Percentiles rank a stretch among this genome's conserved stretches.
Evolutionary conservation across 768 basidiomycete genomes (phyloP).

Genomic region (Lenzites betulinus): DNA sequence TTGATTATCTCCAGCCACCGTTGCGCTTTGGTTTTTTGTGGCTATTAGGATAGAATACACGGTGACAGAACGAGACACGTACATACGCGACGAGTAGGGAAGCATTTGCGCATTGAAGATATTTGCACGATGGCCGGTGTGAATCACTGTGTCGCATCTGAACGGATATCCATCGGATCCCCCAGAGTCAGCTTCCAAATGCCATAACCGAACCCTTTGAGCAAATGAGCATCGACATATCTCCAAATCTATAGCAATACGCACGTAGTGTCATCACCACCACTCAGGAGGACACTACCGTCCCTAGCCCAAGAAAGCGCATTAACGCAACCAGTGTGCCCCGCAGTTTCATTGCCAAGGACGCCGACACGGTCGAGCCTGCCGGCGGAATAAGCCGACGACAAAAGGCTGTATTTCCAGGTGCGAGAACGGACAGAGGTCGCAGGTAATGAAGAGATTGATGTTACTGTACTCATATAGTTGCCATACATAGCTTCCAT

Average conservation of each 20-base stretch:
- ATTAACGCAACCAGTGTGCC: constrained; percentile 82
- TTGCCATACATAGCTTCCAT: not conserved
- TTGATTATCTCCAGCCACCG: constrained; percentile 74
- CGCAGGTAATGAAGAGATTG: not conserved
- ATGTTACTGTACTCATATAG: not conserved
- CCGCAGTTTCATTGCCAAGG: constrained; percentile 55
- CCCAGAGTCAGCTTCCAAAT: constrained; percentile 51
- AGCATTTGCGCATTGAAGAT: constrained; percentile 86
- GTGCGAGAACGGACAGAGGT: constrained; percentile 1
- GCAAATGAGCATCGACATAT: not conserved
- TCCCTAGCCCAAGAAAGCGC: constrained; percentile 72
- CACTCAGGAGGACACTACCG: constrained; percentile 66
- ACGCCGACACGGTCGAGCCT: constrained; percentile 69
- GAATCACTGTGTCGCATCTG: constrained; percentile 63
- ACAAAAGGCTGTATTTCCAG: constrained; percentile 18
- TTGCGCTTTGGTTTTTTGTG: constrained; percentile 36
- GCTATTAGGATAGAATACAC: not conserved
- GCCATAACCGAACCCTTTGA: constrained; percentile 75
- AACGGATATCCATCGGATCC: constrained; percentile 58
- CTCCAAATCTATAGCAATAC: constrained; percentile 17
- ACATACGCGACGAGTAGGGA: constrained; percentile 79
- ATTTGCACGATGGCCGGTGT: constrained; percentile 80
- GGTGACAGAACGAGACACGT: constrained; percentile 30
- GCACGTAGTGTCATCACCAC: constrained; percentile 74
- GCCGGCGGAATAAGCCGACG: constrained; percentile 23